Base-by-base conservation (phyloP, 2,329 filamentous ascomycete genomes). In the Trichoderma asperellum region DNA sequence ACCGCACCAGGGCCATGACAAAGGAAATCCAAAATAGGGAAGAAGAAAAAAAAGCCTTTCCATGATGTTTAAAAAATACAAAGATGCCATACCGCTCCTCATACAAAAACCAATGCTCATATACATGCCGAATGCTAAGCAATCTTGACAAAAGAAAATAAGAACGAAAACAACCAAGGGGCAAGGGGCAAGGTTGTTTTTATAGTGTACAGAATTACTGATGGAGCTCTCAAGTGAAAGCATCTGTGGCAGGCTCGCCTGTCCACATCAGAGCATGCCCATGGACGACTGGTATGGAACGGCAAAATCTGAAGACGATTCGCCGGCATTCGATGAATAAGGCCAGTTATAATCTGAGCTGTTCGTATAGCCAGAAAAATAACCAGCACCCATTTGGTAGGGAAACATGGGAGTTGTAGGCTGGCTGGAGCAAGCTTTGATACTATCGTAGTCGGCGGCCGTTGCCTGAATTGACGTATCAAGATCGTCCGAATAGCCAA, bases 331-430 rank as follows among this genome's bases (percentile, higher is more conserved):
- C 1, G 82, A 80, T 43, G 83, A 80, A 53, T 83, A 80, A 5
- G 86, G 82, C 81, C 86, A 87, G 73, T 83, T 83, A 73, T 85
- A 87, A 71, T 87, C 85, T 18, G 82, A 75, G 52, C 82, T 84
- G 35, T 73, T 77, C 40, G 75, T 77, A 67, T 78, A 77, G 63
- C 76, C 79, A 34, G 74, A 76, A 64, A 81, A 82, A 60, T 83
- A 85, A 11, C 77, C 74, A 11, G 81, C 78, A 1, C 81, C 80
- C 74, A 86, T 80, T 64, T 79, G 79, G 58, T 79, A 77, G 4
- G 80, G 76, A 62, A 83, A 84, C 2, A 83, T 80, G 5, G 85
- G 84, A 2, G 86, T 86, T 18, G 82, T 78, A 11, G 85, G 83
- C 69, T 86, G 82, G 75, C 82, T 85, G 14, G 76, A 73, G 61